Evolutionary conservation across 345 rosid genomes (phyloP).

Genomic region (Boechera stricta): DNA sequence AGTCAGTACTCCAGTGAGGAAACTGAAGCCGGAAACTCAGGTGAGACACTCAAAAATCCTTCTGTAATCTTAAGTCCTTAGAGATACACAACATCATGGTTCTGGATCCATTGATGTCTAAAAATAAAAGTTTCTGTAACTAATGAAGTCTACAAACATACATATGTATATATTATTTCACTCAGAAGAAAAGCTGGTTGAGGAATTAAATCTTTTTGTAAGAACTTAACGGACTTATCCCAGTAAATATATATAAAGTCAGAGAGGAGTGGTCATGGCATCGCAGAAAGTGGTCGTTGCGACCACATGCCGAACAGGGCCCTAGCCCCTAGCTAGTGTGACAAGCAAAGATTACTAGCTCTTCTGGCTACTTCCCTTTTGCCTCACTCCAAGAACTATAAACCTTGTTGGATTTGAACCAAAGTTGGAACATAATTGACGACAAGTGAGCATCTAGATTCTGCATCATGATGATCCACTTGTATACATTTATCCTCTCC

Average conservation of each 20-base stretch:
- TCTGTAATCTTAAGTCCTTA: constrained; percentile 24
- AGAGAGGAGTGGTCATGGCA: too few species aligned
- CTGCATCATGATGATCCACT: not conserved
- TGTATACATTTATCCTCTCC: constrained; percentile 1
- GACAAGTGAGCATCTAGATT: not conserved
- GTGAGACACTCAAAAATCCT: constrained; percentile 16
- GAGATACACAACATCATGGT: constrained; percentile 16
- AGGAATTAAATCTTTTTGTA: too few species aligned
- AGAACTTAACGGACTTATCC: too few species aligned
- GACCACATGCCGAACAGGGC: too few species aligned
- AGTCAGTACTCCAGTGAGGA: constrained; percentile 38
- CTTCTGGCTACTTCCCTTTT: not conserved
- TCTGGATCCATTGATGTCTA: constrained; percentile 42
- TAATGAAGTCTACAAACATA: constrained; percentile 12
- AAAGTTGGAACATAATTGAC: constrained; percentile 19
- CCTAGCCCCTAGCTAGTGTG: too few species aligned
- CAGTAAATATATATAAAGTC: too few species aligned
- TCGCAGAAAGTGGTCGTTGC: too few species aligned
- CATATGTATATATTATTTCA: not conserved
- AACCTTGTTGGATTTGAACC: constrained; percentile 1
- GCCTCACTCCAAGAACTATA: not conserved
- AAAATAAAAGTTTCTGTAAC: constrained; percentile 2
- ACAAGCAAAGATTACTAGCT: not conserved
- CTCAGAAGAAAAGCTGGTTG: too few species aligned
- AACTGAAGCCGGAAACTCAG: constrained; percentile 43